Evolutionary conservation across 495 filamentous ascomycete species (phyloP).

Genomic region (Neurospora pannonica): DNA sequence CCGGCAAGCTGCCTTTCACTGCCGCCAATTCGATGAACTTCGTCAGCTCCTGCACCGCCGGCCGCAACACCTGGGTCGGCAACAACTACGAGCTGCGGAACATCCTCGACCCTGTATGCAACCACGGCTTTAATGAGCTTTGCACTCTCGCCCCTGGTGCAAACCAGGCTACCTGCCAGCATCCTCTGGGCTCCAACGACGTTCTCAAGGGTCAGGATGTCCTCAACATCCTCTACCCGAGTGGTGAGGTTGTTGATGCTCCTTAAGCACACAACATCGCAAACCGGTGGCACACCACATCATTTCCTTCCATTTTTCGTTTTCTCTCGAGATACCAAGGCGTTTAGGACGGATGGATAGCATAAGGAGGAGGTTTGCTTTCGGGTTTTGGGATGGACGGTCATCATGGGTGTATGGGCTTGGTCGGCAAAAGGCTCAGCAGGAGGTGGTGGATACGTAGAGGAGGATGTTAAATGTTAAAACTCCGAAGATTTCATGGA

Average conservation of each 20-base stretch:
- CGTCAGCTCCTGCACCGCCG: slow-evolving; percentile 25
- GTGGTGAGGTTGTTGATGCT: not conserved
- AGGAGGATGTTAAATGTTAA: too few relatives aligned
- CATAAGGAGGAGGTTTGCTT: not conserved
- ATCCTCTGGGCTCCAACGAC: not conserved
- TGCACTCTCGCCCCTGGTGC: slow-evolving; percentile 26
- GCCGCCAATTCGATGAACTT: slow-evolving; percentile 37
- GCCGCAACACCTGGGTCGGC: slow-evolving; percentile 25
- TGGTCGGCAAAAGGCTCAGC: not conserved
- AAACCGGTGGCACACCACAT: not conserved
- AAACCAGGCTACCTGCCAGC: not conserved
- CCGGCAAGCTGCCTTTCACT: slow-evolving; percentile 27
- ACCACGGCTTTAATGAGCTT: slow-evolving; percentile 28
- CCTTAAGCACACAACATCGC: not conserved
- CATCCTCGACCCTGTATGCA: slow-evolving; percentile 26
- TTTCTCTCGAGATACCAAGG: not conserved
- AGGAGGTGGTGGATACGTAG: not conserved
- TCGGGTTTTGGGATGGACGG: not conserved
- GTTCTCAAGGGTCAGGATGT: not conserved
- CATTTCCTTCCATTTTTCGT: not conserved
- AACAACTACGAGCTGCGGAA: slow-evolving; percentile 28
- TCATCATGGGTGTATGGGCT: not conserved
- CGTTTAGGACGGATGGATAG: not conserved
- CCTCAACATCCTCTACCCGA: not conserved
- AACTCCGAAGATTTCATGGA: not conserved